Conservation (phyloP, 805 yeast species). For the Yamadazyma takamatsuzukensis region DNA sequence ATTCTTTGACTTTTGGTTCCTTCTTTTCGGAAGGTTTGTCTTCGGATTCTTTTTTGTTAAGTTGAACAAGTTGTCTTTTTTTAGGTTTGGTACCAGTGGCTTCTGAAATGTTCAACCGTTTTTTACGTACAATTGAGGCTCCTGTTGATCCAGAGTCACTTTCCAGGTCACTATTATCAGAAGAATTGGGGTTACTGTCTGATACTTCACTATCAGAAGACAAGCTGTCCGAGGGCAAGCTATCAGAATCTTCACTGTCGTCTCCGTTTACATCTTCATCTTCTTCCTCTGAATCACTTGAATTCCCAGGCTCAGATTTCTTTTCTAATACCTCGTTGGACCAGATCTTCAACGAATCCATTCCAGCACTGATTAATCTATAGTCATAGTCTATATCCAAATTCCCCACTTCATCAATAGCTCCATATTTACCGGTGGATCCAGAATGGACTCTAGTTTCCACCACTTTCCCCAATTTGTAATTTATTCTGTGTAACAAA, state of each 20-base stretch:
- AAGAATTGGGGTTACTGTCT: too few relatives aligned
- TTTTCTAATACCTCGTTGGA: conserved; percentile 21
- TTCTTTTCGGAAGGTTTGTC: conserved; percentile 21
- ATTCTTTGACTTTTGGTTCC: conserved; percentile 28
- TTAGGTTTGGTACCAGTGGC: conserved; percentile 1
- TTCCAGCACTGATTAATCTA: conserved; percentile 75
- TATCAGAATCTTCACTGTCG: conserved; percentile 17
- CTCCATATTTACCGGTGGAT: conserved; percentile 29
- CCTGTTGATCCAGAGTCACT: too few relatives aligned
- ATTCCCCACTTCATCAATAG: conserved; percentile 66
- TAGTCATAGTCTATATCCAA: conserved; percentile 81
- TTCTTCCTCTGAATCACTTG: conserved; percentile 21
- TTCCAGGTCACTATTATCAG: too few relatives aligned
- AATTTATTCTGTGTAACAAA: conserved; percentile 61
- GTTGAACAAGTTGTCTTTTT: conserved; percentile 1
- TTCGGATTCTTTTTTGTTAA: conserved; percentile 9
- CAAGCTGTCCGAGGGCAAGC: conserved; percentile 8
- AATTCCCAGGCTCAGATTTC: conserved; percentile 19
- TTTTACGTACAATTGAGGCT: conserved; percentile 13
- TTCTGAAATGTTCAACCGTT: conserved; percentile 9
- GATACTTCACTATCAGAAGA: conserved; percentile 9
- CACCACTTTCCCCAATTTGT: conserved; percentile 56
- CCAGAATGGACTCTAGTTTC: conserved; percentile 66
- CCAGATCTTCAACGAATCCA: conserved; percentile 84
- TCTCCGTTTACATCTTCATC: conserved; percentile 23